phyloP scores from a whole-genome alignment of 768 basidiomycete species.

The Heimioporus sp. region DNA sequence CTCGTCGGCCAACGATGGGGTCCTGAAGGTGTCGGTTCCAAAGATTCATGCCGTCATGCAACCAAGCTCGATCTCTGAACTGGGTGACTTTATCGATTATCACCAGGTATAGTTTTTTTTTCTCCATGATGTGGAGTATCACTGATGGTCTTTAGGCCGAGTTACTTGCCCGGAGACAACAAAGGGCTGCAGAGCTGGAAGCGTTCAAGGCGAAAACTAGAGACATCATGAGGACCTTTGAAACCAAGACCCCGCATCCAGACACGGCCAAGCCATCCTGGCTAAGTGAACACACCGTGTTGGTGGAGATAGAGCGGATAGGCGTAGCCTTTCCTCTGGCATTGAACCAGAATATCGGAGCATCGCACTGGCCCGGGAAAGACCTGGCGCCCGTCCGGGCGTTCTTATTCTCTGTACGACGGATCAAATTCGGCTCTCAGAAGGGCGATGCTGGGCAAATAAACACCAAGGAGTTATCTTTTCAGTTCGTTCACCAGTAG shows the following conservation, averaged over 20 bases:
- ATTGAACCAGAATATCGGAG: slow-evolving; percentile 54
- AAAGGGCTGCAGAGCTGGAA: slow-evolving; percentile 72
- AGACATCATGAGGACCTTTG: slow-evolving; percentile 71
- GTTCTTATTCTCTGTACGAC: slow-evolving; percentile 81
- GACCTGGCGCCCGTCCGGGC: slow-evolving; percentile 60
- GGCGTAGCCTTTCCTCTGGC: slow-evolving; percentile 91
- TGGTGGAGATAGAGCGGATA: slow-evolving; percentile 59
- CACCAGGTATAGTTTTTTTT: slow-evolving; percentile 53
- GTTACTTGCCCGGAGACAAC: slow-evolving; percentile 67
- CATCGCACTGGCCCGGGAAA: slow-evolving; percentile 39
- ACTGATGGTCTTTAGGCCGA: slow-evolving; percentile 54
- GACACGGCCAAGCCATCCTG: slow-evolving; percentile 39
- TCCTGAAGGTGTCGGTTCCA: slow-evolving; percentile 55
- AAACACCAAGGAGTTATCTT: slow-evolving; percentile 66
- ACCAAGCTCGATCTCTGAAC: slow-evolving; percentile 86
- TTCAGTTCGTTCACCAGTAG: slow-evolving; percentile 83
- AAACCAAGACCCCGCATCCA: slow-evolving; percentile 45
- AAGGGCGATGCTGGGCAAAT: slow-evolving; percentile 79
- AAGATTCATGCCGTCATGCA: slow-evolving; percentile 94
- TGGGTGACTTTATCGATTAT: slow-evolving; percentile 87
- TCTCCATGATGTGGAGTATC: background rate
- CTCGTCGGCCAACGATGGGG: slow-evolving; percentile 34
- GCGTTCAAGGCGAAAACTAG: slow-evolving; percentile 83
- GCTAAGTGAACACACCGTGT: slow-evolving; percentile 55
- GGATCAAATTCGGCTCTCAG: slow-evolving; percentile 68